Conservation (phyloP, 1,139 yeast genomes). For the Blastobotrys illinoisensis region DNA sequence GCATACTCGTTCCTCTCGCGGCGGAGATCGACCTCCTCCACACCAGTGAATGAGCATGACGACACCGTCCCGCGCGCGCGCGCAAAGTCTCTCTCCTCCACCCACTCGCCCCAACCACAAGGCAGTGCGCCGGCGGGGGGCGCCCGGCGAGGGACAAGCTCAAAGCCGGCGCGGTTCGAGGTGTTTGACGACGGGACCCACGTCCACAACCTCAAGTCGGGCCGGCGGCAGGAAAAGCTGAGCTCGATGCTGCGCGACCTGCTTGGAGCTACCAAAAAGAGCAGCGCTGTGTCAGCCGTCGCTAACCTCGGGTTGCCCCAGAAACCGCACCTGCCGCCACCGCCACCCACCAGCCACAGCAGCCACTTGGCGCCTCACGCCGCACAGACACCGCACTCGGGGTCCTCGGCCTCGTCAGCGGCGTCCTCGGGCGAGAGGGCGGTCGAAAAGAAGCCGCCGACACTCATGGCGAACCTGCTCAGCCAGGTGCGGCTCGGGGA, state of each 20-base stretch:
- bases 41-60: background rate
- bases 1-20: background rate
- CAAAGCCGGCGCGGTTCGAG: slow-evolving; percentile 14
- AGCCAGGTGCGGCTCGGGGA: slow-evolving; percentile 20
- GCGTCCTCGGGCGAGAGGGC: background rate
- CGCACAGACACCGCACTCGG: background rate
- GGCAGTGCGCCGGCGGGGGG: background rate
- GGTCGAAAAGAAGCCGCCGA: slow-evolving; percentile 20
- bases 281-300: slow-evolving; percentile 21
- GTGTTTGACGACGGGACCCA: slow-evolving; percentile 38
- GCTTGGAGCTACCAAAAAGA: slow-evolving; percentile 41
- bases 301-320: slow-evolving; percentile 6
- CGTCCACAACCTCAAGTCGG: slow-evolving; percentile 65
- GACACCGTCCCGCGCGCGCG: background rate
- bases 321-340: background rate
- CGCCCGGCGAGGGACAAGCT: background rate
- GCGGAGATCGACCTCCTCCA: background rate
- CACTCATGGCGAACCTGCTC: slow-evolving; percentile 23
- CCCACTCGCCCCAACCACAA: background rate
- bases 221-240: slow-evolving; percentile 78
- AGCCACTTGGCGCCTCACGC: background rate
- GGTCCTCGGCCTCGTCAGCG: background rate
- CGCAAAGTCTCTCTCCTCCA: background rate
- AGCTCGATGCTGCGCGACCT: slow-evolving; percentile 76
- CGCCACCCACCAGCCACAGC: background rate